These are phyloP conservation scores for Penicillium sp. DNA, from an alignment of 2,329 filamentous ascomycete genomes.

Conservation along the genomic window DNA sequence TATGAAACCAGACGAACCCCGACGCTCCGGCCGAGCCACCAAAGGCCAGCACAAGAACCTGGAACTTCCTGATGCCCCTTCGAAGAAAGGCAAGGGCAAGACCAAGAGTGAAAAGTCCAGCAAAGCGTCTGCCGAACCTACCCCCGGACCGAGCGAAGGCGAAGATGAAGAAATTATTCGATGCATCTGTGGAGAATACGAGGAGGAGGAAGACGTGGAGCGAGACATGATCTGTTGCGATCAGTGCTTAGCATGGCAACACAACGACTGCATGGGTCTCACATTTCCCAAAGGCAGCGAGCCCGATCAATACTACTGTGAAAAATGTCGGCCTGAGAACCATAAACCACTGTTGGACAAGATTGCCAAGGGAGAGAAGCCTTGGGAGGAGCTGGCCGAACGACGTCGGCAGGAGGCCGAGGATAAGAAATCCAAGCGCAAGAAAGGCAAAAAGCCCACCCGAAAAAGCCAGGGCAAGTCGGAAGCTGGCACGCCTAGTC, in stretches of 20 bases:
- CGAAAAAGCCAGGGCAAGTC: conserved; percentile 59
- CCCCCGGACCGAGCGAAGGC: conserved; percentile 43
- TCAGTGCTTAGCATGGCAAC: conserved; percentile 88
- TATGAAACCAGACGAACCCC: conserved; percentile 63
- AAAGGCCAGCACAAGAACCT: conserved; percentile 94
- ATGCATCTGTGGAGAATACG: conserved; percentile 85
- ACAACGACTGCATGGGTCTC: conserved; percentile 91
- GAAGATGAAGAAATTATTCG: conserved; percentile 72
- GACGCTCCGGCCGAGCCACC: conserved; percentile 89
- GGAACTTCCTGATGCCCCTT: conserved; percentile 59
- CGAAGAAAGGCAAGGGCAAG: conserved; percentile 46
- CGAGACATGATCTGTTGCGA: conserved; percentile 97
- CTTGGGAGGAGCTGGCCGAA: conserved; percentile 70
- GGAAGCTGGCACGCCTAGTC: conserved; percentile 41
- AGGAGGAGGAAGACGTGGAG: conserved; percentile 76
- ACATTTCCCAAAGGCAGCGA: conserved; percentile 68
- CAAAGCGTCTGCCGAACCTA: conserved; percentile 46
- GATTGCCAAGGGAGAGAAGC: conserved; percentile 72
- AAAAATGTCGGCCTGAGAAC: conserved; percentile 76
- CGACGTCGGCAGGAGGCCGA: conserved; percentile 58
- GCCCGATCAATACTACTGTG: conserved; percentile 84
- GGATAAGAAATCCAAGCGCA: conserved; percentile 53
- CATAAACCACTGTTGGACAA: conserved; percentile 75
- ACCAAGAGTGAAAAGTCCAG: conserved; percentile 42
- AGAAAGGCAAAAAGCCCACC: conserved; percentile 50